Evolutionary conservation across 495 filamentous ascomycete genomes (phyloP).

Genomic region (Podospora didyma): DNA sequence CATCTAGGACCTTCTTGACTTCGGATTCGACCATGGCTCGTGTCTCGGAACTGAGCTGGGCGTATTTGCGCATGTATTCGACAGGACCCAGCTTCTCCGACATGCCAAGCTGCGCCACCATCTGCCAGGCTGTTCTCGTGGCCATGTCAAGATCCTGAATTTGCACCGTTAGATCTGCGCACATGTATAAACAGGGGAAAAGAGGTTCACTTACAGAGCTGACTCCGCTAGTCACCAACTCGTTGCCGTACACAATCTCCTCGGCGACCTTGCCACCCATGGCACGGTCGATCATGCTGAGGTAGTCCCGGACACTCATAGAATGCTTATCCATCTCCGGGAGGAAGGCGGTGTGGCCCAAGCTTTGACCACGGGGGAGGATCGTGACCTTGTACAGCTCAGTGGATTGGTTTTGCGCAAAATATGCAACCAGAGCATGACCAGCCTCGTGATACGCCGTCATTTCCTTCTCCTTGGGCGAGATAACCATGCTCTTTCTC

Average conservation of each 20-base stretch:
- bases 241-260: slow-evolving; percentile 82
- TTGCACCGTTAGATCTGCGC: slow-evolving; percentile 16
- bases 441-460: slow-evolving; percentile 98
- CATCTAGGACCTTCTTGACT: slow-evolving; percentile 80
- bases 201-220: slow-evolving; percentile 56
- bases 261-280: slow-evolving; percentile 95
- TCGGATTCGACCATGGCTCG: slow-evolving; percentile 80
- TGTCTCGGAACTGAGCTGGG: slow-evolving; percentile 77
- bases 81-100: slow-evolving; percentile 84
- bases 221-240: slow-evolving; percentile 82
- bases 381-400: slow-evolving; percentile 96
- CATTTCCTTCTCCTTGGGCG: slow-evolving; percentile 77
- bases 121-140: slow-evolving; percentile 71
- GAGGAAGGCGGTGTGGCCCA: slow-evolving; percentile 80
- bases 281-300: slow-evolving; percentile 72
- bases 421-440: slow-evolving; percentile 84
- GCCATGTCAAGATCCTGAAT: slow-evolving; percentile 75
- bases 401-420: slow-evolving; percentile 60
- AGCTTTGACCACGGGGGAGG: slow-evolving; percentile 78
- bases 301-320: slow-evolving; percentile 64
- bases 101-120: slow-evolving; percentile 87
- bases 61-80: slow-evolving; percentile 74
- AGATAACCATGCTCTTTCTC: slow-evolving; percentile 79
- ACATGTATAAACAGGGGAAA: background rate
- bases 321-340: slow-evolving; percentile 89